Base-by-base conservation (phyloP, 208 protist species). In the Wallacemonas collosoma region DNA sequence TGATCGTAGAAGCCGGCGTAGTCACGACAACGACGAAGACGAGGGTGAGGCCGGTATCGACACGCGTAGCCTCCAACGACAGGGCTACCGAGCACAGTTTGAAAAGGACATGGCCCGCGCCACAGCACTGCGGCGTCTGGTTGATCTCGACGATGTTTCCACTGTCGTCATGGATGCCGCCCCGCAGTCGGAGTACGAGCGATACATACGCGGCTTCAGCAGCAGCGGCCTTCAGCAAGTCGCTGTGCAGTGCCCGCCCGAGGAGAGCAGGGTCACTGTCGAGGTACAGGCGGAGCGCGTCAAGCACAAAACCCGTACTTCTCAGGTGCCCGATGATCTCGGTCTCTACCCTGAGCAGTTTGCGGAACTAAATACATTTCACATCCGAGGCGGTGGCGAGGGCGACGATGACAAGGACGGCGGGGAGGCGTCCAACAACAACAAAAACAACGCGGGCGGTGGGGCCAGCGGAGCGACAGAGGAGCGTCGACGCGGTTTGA, bases 161-260 rank as follows among this genome's bases (percentile, higher is more conserved):
- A 83, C 73, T 17, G 79, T 88, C 6, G 74, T 96, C 71, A 60
- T 86, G 11, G 91, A 94, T 63, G 58, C 88, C 9, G 82, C 88
- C 3, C 91, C 91, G 54, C 91, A 93, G 79, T 88, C 82, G 36
- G 85, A 90, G 76, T 96, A 96, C 76, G 91, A 96, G 45, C 69
- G 93, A 50, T 96, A 93, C 79, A 93, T 96, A 51, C 82, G 86
- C 36, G 88, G 85, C 43, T 93, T 93, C 80, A 80, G 85, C 14
- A 72, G 87, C 50, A 86, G 67, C 48, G 83, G 85, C 3, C 78
- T 73, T 12, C 71, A 79, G 47, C 88, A 93, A 72, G 77, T 75
- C 5, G 79, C 72, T 0, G 80, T 89, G 68, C 87, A 93, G 77
- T 80, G 73, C 17, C 89, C 88, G 9, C 60, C 81, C 1, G 84